Evolutionary conservation across 768 basidiomycete genomes (phyloP), one percentile per base, ranked within the genome.

Genomic region (Postia placenta): DNA sequence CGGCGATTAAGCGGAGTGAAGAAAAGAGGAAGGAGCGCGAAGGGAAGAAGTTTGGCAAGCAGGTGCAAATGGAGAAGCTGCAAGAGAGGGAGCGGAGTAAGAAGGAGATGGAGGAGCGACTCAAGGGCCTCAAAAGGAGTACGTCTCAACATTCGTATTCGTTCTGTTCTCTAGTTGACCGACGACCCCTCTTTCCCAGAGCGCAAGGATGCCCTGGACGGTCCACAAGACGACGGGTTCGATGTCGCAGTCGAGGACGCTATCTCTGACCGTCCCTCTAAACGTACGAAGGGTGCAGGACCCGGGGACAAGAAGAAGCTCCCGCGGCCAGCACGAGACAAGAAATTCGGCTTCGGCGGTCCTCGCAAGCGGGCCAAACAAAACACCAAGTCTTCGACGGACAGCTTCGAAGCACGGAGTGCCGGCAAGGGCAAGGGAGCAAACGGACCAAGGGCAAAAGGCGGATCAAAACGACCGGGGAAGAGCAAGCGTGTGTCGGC

Each of bases 21-120:
- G 87, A 92, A 47, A 93, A 92, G 60, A 80, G 87, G 56, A 86
- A 84, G 58, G 90, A 97, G 66, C 77, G 96, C 40, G 88, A 96
- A 60, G 86, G 92, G 48, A 97, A 98, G 74, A 98, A 97, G 74
- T 96, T 91, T 61, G 95, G 95, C 22, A 99, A 98, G 67, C 91
- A 97, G 67, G 92, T 98, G 11, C 96, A 99, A 68, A 68, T 89
- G 30, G 94, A 97, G 72, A 93, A 93, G 67, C 74, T 91, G 56
- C 90, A 92, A 65, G 91, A 95, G 72, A 74, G 95, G 39, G 86
- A 93, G 66, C 77, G 73, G 61, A 79, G 82, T 49, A 94, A 93
- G 76, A 96, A 94, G 71, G 89, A 92, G 26, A 85, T 95, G 78
- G 85, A 87, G 50, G 92, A 94, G 58, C 73, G 83, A 36, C 71